Evolutionary conservation across 2,329 filamentous ascomycete genomes (phyloP).

Genomic region (Zelopaecilomyces penicillatus): DNA sequence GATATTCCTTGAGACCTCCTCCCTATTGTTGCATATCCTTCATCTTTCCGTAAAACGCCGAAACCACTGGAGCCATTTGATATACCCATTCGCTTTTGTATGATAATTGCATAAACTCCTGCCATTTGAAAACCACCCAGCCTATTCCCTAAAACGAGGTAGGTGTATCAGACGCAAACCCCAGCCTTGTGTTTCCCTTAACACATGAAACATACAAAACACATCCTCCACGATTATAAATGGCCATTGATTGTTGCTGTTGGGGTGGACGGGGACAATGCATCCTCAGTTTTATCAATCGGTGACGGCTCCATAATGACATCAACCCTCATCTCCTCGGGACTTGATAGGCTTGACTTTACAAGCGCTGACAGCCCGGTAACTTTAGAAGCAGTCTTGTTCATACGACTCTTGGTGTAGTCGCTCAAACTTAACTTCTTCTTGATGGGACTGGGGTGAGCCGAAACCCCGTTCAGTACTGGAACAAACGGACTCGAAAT

Average conservation of each 20-base stretch:
- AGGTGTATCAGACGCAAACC: constrained; percentile 10
- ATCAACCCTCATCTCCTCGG: constrained; percentile 29
- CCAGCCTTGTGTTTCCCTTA: constrained; percentile 1
- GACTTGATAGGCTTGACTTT: constrained; percentile 27
- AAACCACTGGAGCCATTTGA: constrained; percentile 2
- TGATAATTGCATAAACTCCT: constrained; percentile 17
- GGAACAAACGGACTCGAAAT: constrained; percentile 36
- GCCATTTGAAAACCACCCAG: constrained; percentile 19
- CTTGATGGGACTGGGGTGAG: constrained; percentile 52
- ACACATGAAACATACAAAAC: constrained; percentile 17
- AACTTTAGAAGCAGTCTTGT: constrained; percentile 40
- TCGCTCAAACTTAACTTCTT: constrained; percentile 61
- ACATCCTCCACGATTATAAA: constrained; percentile 16
- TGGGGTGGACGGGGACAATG: constrained; percentile 12
- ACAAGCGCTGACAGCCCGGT: constrained; percentile 18
- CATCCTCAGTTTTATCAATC: constrained; percentile 20
- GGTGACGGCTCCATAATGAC: constrained; percentile 23
- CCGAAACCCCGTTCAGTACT: constrained; percentile 33
- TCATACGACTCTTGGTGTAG: constrained; percentile 52
- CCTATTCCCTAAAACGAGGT: constrained; percentile 9
- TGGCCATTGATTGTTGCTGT: constrained; percentile 20
- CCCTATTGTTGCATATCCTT: background rate
- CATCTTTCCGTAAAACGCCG: background rate
- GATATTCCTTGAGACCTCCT: no score
- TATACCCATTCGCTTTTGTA: constrained; percentile 4